Evolutionary conservation across 257 asterid genomes (phyloP), one percentile per base, ranked within the genome.

Genomic region (Solanum neorickii): DNA sequence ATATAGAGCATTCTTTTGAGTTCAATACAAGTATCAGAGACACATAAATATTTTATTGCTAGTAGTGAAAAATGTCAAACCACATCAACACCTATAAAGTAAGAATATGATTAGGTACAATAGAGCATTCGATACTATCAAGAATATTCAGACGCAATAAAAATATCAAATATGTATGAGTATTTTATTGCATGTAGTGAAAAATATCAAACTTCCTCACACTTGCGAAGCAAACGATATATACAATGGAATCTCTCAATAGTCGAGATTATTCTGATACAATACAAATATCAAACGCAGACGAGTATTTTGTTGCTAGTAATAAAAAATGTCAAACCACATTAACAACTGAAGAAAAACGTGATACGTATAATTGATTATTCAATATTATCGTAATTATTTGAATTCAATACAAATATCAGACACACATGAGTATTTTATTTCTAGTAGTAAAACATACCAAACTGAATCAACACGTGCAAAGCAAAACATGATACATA

Each of bases 401-500:
- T 52, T 0, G 2, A 7, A 56, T 1, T 0, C 12, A 56, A 56
- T 56, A 18, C 0, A 56, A 56, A 56, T 18, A 7, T 7, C 2
- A 56, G 1, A 56, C n/a, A 18, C 65, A 0, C 5, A 7, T 1
- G 0, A 52, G 0, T 52, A 52, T 18, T 52, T 52, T 52, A 3
- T 9, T 52, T 1, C 62, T 52, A 52, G 4, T 52, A 18, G 1
- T 52, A 52, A 52, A 52, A 52, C 0, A 52, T 52, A 7, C 2
- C n/a, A 52, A 52, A 7, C 62, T 23, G 20, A 3, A 56, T 56
- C 25, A 56, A 56, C 2, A 56, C 66, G 0, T 8, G 12, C 12
- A 4, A 56, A 56, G 25, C 2, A 56, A 56, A 56, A 56, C 12
- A 0, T 56, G 12, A 56, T 20, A 20, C 3, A 20, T 56, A 56